Base-by-base conservation (phyloP, 139 green algal species). In the Limnomonas spitsbergensis region DNA sequence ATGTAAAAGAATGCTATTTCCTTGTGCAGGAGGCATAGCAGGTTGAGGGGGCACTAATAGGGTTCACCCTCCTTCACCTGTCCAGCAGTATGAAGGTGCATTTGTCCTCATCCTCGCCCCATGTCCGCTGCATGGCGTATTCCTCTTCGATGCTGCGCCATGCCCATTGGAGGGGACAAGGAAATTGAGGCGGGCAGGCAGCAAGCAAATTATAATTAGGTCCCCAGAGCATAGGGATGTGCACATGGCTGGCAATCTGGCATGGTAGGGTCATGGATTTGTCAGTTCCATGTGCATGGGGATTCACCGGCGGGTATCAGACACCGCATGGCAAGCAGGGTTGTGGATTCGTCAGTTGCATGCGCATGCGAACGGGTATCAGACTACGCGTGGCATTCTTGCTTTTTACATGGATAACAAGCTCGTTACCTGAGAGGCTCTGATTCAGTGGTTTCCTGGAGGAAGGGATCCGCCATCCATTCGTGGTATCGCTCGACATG, bases 21-120 rank as follows among this genome's bases (percentile, higher is more conserved):
- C n/a, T n/a, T n/a, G n/a, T n/a, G n/a, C n/a, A n/a, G n/a, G n/a
- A n/a, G n/a, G n/a, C n/a, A n/a, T n/a, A n/a, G n/a, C n/a, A n/a
- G n/a, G n/a, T n/a, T n/a, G n/a, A n/a, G n/a, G n/a, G n/a, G n/a
- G n/a, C n/a, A n/a, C n/a, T n/a, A n/a, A n/a, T n/a, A n/a, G n/a
- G n/a, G n/a, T n/a, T n/a, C n/a, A n/a, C n/a, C n/a, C n/a, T n/a
- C n/a, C n/a, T n/a, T n/a, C n/a, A n/a, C n/a, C n/a, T 54, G 56
- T 96, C 90, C 26, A 94, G 73, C 29, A 95, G 29, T n/a, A 96
- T 96, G 73, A 94, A 96, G 0, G 91, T 97, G 76, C 85, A 89
- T 75, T 96, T 97, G 61, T 94, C 79, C 1, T 80, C 69, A 53
- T 97, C 93, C 0, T 91, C 83, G 32, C 34, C 38, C 93, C 93